Evolutionary conservation across 768 basidiomycete species (phyloP).

Genomic region (Leccinum broughii): DNA sequence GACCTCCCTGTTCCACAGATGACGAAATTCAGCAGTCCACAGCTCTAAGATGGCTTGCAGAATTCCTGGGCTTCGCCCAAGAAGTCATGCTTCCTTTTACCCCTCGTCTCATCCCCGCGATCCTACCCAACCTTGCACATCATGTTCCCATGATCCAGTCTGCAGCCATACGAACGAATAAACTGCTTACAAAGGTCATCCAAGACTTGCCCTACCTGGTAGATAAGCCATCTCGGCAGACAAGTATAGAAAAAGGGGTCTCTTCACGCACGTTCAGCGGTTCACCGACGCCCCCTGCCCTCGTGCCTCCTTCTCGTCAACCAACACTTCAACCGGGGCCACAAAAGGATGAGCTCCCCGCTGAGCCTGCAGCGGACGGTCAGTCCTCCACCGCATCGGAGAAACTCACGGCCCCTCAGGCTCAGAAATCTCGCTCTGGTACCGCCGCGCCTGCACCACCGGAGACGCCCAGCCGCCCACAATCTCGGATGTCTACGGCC

Average conservation of each 20-base stretch:
- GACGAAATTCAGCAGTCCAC: conserved; percentile 95
- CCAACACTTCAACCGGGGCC: conserved; percentile 43
- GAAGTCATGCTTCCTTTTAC: conserved; percentile 95
- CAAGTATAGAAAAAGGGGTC: conserved; percentile 23
- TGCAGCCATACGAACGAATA: conserved; percentile 85
- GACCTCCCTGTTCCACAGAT: conserved; percentile 40
- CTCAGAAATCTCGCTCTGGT: conserved; percentile 25
- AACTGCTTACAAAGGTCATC: conserved; percentile 80
- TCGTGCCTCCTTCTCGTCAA: conserved; percentile 50
- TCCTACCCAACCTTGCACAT: conserved; percentile 93
- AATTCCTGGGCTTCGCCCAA: conserved; percentile 83
- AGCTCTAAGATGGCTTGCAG: conserved; percentile 90
- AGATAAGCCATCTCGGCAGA: conserved; percentile 39
- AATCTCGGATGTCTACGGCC: conserved; percentile 57
- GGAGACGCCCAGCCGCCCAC: conserved; percentile 54
- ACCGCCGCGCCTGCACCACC: conserved; percentile 27
- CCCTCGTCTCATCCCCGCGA: conserved; percentile 87
- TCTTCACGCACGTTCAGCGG: conserved; percentile 41
- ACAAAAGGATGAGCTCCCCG: conserved; percentile 49
- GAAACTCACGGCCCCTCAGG: conserved; percentile 39
- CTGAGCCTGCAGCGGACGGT: conserved; percentile 44
- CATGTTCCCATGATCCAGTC: conserved; percentile 86
- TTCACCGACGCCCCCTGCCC: conserved; percentile 57
- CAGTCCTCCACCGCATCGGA: conserved; percentile 35
- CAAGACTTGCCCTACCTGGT: conserved; percentile 78